Conservation (phyloP, 2,329 filamentous ascomycete genomes). For the Orbilia ellipsospora region DNA sequence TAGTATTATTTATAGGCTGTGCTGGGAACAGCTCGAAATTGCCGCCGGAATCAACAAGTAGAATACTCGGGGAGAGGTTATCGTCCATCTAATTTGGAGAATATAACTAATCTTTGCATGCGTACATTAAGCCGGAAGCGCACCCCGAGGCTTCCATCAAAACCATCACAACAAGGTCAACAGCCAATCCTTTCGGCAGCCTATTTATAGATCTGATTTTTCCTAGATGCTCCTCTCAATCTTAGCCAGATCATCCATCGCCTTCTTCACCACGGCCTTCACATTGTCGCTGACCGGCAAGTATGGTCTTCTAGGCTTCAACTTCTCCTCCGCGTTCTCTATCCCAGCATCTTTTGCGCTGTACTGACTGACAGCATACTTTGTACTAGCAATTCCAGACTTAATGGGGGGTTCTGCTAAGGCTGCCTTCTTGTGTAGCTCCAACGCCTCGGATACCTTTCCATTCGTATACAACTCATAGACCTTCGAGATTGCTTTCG, state of each 20-base stretch:
- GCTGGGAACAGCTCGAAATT: too few species aligned
- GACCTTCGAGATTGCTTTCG: constrained; percentile 69
- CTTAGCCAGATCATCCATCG: constrained; percentile 63
- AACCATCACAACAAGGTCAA: too few species aligned
- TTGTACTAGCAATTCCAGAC: constrained; percentile 74
- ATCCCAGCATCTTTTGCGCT: constrained; percentile 72
- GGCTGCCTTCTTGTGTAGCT: constrained; percentile 71
- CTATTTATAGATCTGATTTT: background rate
- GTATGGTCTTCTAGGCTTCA: constrained; percentile 73
- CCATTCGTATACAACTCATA: constrained; percentile 73
- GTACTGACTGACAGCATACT: constrained; percentile 73
- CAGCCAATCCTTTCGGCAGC: too few species aligned
- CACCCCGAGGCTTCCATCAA: too few species aligned
- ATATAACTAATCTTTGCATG: too few species aligned
- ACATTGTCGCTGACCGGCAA: constrained; percentile 64
- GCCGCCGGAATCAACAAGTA: too few species aligned
- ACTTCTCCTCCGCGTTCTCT: constrained; percentile 69
- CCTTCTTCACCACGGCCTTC: constrained; percentile 64
- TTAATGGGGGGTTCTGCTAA: constrained; percentile 75
- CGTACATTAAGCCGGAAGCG: too few species aligned
- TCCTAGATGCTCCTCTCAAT: constrained; percentile 61
- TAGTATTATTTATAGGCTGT: too few species aligned
- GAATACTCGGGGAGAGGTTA: too few species aligned
- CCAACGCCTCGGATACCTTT: constrained; percentile 70
- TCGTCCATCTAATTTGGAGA: too few species aligned